Evolutionary conservation across 768 basidiomycete species (phyloP).

Genomic region (Boletellus sp.): DNA sequence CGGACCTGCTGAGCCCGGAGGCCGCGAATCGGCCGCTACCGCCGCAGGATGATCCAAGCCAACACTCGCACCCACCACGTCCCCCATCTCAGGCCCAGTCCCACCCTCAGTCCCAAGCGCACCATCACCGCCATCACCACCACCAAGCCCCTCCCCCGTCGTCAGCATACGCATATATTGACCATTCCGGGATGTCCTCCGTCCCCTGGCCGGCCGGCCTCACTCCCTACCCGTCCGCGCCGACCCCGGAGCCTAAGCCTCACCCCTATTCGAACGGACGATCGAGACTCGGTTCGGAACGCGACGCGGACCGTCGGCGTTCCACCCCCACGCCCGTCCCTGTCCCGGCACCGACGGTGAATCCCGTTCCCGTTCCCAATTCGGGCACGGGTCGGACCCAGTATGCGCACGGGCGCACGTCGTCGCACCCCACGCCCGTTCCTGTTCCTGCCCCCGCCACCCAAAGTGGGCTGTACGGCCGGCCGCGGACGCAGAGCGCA

Average conservation of each 20-base stretch:
- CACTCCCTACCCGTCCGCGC: conserved; percentile 6
- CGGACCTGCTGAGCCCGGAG: conserved; percentile 44
- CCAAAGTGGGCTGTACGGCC: not conserved
- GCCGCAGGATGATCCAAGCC: conserved; percentile 13
- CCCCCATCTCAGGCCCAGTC: not conserved
- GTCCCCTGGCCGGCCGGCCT: conserved; percentile 19
- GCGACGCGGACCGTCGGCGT: too few species aligned
- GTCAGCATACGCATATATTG: not conserved
- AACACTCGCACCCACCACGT: not conserved
- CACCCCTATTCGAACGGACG: not conserved
- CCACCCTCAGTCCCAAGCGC: not conserved
- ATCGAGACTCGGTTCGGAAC: too few species aligned
- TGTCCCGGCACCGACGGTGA: too few species aligned
- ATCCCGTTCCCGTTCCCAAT: not conserved
- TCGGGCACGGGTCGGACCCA: not conserved
- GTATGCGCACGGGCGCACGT: not conserved
- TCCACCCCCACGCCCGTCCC: too few species aligned
- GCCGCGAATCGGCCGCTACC: conserved; percentile 30
- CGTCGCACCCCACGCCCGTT: not conserved
- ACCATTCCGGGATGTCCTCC: conserved; percentile 11
- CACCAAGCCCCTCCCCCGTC: not conserved
- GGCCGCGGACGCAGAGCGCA: conserved; percentile 14
- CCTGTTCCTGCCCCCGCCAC: not conserved
- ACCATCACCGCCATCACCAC: not conserved
- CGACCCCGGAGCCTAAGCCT: not conserved